Evolutionary conservation across 306 rosid species (phyloP).

Genomic region (Betula pendula): DNA sequence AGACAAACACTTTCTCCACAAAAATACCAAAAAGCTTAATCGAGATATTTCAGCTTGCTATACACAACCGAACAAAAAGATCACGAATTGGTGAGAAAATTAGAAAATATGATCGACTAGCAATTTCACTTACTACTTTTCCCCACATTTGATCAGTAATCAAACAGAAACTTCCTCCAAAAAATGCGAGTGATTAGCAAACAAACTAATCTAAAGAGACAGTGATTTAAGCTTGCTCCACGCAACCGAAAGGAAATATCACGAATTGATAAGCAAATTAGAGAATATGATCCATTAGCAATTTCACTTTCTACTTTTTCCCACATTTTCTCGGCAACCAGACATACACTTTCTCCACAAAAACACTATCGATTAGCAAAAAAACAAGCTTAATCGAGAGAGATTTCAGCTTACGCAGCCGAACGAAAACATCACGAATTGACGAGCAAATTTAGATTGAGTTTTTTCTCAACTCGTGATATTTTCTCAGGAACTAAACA

Average conservation of each 20-base stretch:
- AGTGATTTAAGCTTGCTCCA: background rate
- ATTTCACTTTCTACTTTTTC: too few relatives aligned
- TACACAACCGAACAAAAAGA: too few relatives aligned
- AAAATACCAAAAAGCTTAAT: too few relatives aligned
- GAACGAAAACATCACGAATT: background rate
- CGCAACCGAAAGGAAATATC: background rate
- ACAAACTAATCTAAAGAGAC: background rate
- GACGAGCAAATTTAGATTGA: background rate
- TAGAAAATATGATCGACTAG: too few relatives aligned
- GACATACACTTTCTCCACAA: background rate
- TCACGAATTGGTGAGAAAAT: too few relatives aligned
- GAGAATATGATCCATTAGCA: too few relatives aligned
- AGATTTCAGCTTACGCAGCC: background rate
- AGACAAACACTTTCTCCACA: constrained; percentile 14
- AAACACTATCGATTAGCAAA: background rate
- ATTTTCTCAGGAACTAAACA: background rate
- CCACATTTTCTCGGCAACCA: too few relatives aligned
- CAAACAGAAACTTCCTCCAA: constrained; percentile 17
- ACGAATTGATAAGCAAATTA: background rate
- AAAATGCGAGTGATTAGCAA: background rate
- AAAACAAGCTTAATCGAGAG: background rate
- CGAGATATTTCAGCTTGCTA: too few relatives aligned
- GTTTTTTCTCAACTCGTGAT: background rate
- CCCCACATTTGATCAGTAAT: background rate
- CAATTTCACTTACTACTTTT: background rate